Percentiles rank a stretch among this genome's conserved stretches.
Conservation (phyloP, 148 eudicot species). For the Silene latifolia region DNA sequence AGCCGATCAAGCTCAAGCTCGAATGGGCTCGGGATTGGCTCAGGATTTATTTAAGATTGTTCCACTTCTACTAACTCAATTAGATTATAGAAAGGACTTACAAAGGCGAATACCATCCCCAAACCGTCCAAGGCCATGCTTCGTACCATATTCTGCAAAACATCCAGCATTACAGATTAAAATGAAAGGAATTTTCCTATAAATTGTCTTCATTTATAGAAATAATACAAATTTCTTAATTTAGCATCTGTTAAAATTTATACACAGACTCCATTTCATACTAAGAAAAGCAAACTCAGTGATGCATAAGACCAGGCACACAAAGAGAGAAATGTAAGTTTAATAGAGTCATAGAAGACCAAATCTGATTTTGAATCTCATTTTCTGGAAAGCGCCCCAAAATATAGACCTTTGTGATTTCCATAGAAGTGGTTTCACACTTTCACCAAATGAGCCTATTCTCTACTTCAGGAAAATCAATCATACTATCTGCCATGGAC, state of each 20-base stretch:
- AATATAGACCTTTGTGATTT: no score
- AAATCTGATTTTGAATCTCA: neutral
- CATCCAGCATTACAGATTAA: slow-evolving; percentile 1
- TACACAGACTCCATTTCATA: neutral
- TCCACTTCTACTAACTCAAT: neutral
- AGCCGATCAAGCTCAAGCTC: no score
- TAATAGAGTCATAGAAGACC: no score
- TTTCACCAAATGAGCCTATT: neutral
- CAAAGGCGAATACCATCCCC: slow-evolving; percentile 94
- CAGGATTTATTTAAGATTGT: no score
- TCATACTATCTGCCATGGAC: neutral
- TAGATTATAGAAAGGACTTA: slow-evolving; percentile 42
- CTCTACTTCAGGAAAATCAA: neutral
- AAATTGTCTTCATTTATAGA: neutral
- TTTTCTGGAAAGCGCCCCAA: neutral
- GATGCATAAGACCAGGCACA: neutral
- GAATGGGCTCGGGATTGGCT: no score
- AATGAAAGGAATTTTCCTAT: neutral
- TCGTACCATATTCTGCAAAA: slow-evolving; percentile 86
- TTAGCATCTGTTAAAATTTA: neutral
- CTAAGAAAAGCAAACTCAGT: neutral
- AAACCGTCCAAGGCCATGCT: slow-evolving; percentile 70
- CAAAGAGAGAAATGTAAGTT: no score
- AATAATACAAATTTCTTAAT: neutral
- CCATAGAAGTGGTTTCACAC: neutral